These are phyloP conservation scores for Echium plantagineum DNA, from an alignment of 257 asterid species.

Conservation along the genomic window DNA sequence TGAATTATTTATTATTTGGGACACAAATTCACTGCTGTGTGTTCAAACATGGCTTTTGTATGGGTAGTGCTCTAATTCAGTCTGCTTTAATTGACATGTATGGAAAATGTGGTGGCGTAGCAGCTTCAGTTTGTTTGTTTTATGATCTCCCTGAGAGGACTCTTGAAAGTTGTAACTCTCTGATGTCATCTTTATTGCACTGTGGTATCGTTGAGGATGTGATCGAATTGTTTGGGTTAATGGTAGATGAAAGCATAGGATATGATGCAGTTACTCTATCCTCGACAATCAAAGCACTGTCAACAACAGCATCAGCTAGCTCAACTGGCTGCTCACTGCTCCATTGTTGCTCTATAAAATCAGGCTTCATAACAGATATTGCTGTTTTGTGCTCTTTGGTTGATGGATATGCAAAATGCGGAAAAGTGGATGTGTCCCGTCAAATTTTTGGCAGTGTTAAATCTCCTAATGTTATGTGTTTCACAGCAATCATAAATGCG, in stretches of 20 bases:
- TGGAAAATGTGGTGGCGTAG: conserved; percentile 43
- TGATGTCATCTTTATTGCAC: conserved; percentile 44
- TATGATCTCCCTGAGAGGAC: conserved; percentile 19
- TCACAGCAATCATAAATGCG: conserved; percentile 45
- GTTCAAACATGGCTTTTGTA: conserved; percentile 28
- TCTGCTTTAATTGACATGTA: conserved; percentile 57
- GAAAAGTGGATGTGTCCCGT: conserved; percentile 20
- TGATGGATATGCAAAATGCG: conserved; percentile 47
- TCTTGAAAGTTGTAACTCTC: conserved; percentile 44
- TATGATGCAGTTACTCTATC: conserved; percentile 50
- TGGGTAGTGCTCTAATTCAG: conserved; percentile 21
- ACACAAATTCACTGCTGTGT: conserved; percentile 37
- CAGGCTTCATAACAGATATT: conserved; percentile 32
- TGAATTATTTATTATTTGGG: conserved; percentile 23
- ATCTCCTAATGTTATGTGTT: conserved; percentile 31
- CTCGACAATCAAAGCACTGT: conserved; percentile 40
- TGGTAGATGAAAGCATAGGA: conserved; percentile 41
- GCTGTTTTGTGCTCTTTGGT: conserved; percentile 46
- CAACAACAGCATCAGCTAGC: conserved; percentile 23
- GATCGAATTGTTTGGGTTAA: conserved; percentile 36
- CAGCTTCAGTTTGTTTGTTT: conserved; percentile 29
- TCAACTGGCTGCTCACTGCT: conserved; percentile 29
- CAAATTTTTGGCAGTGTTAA: conserved; percentile 23
- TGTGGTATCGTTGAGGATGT: conserved; percentile 34
- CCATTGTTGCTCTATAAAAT: conserved; percentile 41